These are phyloP conservation scores for Hygrophoropsis aurantiaca DNA, from an alignment of 768 basidiomycete genomes.

Conservation along the genomic window DNA sequence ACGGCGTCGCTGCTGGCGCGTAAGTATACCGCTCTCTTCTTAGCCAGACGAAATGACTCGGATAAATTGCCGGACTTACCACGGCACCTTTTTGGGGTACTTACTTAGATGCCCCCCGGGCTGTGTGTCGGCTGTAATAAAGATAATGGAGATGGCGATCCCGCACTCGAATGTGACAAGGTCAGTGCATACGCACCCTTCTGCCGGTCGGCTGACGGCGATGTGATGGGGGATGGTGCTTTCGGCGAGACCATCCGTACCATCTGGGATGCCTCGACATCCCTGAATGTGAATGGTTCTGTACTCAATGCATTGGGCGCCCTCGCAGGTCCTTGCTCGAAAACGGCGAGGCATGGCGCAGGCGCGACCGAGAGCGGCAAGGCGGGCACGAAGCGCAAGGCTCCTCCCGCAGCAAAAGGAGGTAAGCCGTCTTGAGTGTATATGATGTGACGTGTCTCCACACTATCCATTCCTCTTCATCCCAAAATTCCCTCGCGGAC, in stretches of 20 bases:
- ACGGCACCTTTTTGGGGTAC: slow-evolving; percentile 76
- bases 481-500: too few relatives aligned
- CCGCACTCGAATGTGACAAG: slow-evolving; percentile 89
- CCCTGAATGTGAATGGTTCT: slow-evolving; percentile 94
- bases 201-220: too few relatives aligned
- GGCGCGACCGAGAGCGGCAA: slow-evolving; percentile 19
- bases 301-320: slow-evolving; percentile 71
- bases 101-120: too few relatives aligned
- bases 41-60: slow-evolving; percentile 76
- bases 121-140: slow-evolving; percentile 70
- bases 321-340: slow-evolving; percentile 21
- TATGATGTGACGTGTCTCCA: too few relatives aligned
- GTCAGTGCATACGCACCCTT: too few relatives aligned
- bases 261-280: slow-evolving; percentile 79
- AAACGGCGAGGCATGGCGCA: slow-evolving; percentile 18
- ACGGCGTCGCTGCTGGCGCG: slow-evolving; percentile 80
- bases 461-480: too few relatives aligned
- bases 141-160: slow-evolving; percentile 70
- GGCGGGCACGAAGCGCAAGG: slow-evolving; percentile 46
- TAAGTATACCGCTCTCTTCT: slow-evolving; percentile 83
- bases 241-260: slow-evolving; percentile 92
- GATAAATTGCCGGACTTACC: slow-evolving; percentile 75
- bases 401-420: slow-evolving; percentile 31
- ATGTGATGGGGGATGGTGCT: too few relatives aligned
- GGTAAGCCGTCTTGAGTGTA: too few relatives aligned